These are phyloP conservation scores for Aquilaria yunnanensis DNA, from an alignment of 345 rosid species.

Conservation along the genomic window DNA sequence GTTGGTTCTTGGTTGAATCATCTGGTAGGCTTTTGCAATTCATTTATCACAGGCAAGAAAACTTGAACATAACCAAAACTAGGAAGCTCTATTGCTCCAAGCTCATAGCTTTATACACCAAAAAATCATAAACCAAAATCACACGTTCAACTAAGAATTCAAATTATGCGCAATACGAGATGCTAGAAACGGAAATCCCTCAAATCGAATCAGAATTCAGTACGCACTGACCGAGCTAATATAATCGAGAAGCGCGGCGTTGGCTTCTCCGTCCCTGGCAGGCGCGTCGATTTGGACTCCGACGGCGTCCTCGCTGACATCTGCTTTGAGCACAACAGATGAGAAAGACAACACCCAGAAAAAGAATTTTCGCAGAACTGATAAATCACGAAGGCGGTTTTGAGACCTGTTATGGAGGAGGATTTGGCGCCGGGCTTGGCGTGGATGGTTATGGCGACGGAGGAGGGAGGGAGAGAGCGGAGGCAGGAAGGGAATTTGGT, in stretches of 20 bases:
- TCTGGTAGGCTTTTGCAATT: no score
- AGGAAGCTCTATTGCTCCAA: no score
- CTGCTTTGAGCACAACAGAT: constrained; percentile 23
- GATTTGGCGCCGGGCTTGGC: constrained; percentile 95
- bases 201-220: not conserved
- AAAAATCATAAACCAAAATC: not conserved
- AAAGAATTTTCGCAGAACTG: not conserved
- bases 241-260: constrained; percentile 81
- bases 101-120: not conserved
- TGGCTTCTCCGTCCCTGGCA: constrained; percentile 92
- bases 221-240: constrained; percentile 63
- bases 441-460: constrained; percentile 88
- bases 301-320: constrained; percentile 72
- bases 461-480: constrained; percentile 55
- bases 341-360: not conserved
- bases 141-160: not conserved
- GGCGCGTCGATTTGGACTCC: constrained; percentile 93
- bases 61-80: no score
- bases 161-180: not conserved
- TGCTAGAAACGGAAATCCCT: not conserved
- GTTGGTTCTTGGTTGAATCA: no score
- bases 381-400: not conserved
- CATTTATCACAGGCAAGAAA: no score
- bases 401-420: constrained; percentile 73
- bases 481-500: constrained; percentile 55